phyloP scores from a whole-genome alignment of 148 eudicot genomes.

The Rheum nobile region DNA sequence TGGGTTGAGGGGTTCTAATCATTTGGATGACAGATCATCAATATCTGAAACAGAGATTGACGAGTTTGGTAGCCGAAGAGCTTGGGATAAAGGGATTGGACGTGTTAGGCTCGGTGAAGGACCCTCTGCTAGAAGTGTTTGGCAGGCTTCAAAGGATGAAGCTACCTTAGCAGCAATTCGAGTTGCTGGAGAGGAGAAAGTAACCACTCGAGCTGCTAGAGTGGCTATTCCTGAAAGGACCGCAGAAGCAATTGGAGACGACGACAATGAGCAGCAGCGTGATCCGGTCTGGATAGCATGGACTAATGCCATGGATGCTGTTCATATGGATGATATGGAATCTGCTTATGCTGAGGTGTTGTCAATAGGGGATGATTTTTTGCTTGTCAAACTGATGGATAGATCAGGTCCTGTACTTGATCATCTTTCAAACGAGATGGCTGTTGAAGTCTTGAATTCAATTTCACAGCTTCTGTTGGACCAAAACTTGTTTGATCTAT shows the following conservation, averaged over 20 bases:
- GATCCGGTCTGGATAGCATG: slow-evolving; percentile 67
- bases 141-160: slow-evolving; percentile 98
- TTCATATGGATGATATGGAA: slow-evolving; percentile 74
- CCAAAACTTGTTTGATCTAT: slow-evolving; percentile 57
- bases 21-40: slow-evolving; percentile 49
- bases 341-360: slow-evolving; percentile 80
- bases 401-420: slow-evolving; percentile 74
- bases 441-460: slow-evolving; percentile 64
- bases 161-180: slow-evolving; percentile 92
- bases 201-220: slow-evolving; percentile 40
- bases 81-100: slow-evolving; percentile 67
- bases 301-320: slow-evolving; percentile 92
- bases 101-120: slow-evolving; percentile 79
- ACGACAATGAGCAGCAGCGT: slow-evolving; percentile 29
- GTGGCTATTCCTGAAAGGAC: slow-evolving; percentile 61
- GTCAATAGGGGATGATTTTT: slow-evolving; percentile 70
- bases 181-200: slow-evolving; percentile 69
- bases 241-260: slow-evolving; percentile 58
- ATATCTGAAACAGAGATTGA: slow-evolving; percentile 51
- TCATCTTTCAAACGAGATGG: slow-evolving; percentile 72
- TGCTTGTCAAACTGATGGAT: slow-evolving; percentile 89
- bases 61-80: slow-evolving; percentile 50
- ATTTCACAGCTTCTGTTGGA: slow-evolving; percentile 62
- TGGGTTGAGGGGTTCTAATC: too few relatives aligned
- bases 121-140: slow-evolving; percentile 92